Conservation (phyloP, 2,329 filamentous ascomycete species). For the Cladosporium sp. region DNA sequence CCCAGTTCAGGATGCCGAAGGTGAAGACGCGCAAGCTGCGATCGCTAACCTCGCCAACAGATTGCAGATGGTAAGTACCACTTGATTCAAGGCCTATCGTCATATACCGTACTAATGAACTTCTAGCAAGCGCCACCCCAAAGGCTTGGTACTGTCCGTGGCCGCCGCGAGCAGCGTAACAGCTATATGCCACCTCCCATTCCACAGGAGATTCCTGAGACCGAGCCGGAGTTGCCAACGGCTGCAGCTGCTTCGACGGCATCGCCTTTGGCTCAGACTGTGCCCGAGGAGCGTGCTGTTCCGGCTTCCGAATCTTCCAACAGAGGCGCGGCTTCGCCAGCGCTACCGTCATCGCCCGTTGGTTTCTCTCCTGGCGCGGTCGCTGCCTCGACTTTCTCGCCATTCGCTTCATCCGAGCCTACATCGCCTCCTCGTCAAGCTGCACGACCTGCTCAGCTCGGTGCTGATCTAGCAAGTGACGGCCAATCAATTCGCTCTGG, state of each 20-base stretch:
- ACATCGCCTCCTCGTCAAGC: slow-evolving; percentile 35
- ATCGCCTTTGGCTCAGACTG: not conserved
- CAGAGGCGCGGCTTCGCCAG: slow-evolving; percentile 2
- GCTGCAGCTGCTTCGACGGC: slow-evolving; percentile 17
- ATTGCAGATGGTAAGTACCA: slow-evolving; percentile 57
- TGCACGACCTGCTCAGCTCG: slow-evolving; percentile 33
- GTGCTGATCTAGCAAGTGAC: slow-evolving; percentile 65
- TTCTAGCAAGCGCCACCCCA: slow-evolving; percentile 58
- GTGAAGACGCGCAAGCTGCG: slow-evolving; percentile 67
- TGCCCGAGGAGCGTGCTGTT: not conserved
- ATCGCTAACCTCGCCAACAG: slow-evolving; percentile 74
- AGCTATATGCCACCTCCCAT: slow-evolving; percentile 57
- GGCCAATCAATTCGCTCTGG: slow-evolving; percentile 89
- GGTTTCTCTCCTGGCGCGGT: slow-evolving; percentile 23
- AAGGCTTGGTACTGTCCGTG: slow-evolving; percentile 71
- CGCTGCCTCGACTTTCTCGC: slow-evolving; percentile 32
- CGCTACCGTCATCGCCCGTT: slow-evolving; percentile 25
- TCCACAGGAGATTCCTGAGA: slow-evolving; percentile 5
- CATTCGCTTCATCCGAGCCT: slow-evolving; percentile 30
- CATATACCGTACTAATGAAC: slow-evolving; percentile 20
- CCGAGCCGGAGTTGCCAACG: slow-evolving; percentile 14
- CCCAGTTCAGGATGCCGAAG: slow-evolving; percentile 75
- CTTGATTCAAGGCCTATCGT: not conserved
- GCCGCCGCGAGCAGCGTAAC: slow-evolving; percentile 86
- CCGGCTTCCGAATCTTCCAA: slow-evolving; percentile 8